Percentiles rank a stretch among this genome's conserved stretches.
phyloP scores from a whole-genome alignment of 2,329 filamentous ascomycete genomes.

The Colletotrichum eremochloae region DNA sequence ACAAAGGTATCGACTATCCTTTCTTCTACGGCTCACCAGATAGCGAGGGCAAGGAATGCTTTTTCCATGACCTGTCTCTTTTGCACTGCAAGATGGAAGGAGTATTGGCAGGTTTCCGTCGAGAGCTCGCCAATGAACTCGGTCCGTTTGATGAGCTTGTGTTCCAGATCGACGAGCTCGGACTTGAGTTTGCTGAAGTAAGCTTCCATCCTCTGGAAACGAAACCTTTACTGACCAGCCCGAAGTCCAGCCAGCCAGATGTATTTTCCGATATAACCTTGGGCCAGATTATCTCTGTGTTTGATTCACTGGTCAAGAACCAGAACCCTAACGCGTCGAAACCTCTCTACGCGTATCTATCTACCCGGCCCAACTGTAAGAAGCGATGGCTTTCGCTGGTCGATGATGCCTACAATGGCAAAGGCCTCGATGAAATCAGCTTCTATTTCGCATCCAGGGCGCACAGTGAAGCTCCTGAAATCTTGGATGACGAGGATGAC shows the following conservation, averaged over 20 bases:
- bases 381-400: conserved; percentile 56
- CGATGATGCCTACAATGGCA: conserved; percentile 58
- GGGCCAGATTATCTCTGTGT: conserved; percentile 58
- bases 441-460: conserved; percentile 51
- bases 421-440: conserved; percentile 57
- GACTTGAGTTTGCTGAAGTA: conserved; percentile 67
- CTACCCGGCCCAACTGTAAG: conserved; percentile 55
- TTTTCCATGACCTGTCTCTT: conserved; percentile 59
- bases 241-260: conserved; percentile 53
- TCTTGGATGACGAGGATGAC: conserved; percentile 40
- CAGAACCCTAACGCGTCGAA: conserved; percentile 56
- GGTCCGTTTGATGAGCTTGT: conserved; percentile 61
- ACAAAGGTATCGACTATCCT: conserved; percentile 59
- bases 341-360: conserved; percentile 58
- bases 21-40: conserved; percentile 50
- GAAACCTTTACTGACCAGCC: conserved; percentile 46
- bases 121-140: conserved; percentile 61
- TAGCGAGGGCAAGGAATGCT: conserved; percentile 55
- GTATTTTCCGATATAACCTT: conserved; percentile 54
- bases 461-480: conserved; percentile 43
- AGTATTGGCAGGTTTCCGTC: conserved; percentile 60
- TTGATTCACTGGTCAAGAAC: conserved; percentile 59
- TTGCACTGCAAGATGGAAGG: conserved; percentile 60
- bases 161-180: conserved; percentile 66
- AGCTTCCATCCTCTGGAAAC: conserved; percentile 39